Percentiles rank a stretch among this genome's conserved stretches.
These are phyloP conservation scores for Caryopteris hybrid DNA, from an alignment of 305 asterid genomes.

Conservation along the genomic window DNA sequence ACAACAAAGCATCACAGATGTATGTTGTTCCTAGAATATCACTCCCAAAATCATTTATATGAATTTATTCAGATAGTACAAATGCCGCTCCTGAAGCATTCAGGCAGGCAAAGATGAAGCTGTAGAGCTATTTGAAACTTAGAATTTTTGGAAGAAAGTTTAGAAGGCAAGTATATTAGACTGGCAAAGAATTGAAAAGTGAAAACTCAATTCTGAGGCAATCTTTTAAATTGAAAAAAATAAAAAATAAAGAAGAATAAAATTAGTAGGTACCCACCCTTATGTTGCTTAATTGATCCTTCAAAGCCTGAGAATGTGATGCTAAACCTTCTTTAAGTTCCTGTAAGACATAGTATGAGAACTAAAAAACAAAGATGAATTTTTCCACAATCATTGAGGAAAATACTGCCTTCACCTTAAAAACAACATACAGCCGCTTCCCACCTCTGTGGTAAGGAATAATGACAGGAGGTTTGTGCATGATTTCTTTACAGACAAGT, in stretches of 20 bases:
- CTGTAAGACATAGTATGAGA: slow-evolving; percentile 42
- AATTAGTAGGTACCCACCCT: slow-evolving; percentile 42
- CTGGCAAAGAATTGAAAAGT: not conserved
- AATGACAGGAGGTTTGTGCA: slow-evolving; percentile 67
- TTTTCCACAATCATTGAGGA: slow-evolving; percentile 14
- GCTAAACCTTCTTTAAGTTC: slow-evolving; percentile 82
- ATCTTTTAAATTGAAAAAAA: not conserved
- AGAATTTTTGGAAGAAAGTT: not conserved
- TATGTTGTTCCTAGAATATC: not conserved
- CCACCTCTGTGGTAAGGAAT: slow-evolving; percentile 98
- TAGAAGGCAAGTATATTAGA: not conserved
- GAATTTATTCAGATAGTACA: not conserved
- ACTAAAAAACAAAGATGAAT: slow-evolving; percentile 7
- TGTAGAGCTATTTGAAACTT: not conserved
- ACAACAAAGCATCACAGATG: not conserved
- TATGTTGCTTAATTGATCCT: slow-evolving; percentile 49
- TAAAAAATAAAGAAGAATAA: slow-evolving; percentile 6
- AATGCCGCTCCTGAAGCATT: not conserved
- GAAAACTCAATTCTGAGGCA: not conserved
- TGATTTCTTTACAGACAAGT: slow-evolving; percentile 74
- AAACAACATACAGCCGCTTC: slow-evolving; percentile 79
- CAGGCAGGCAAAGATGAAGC: not conserved
- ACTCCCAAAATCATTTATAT: not conserved
- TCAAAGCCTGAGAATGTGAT: slow-evolving; percentile 57
- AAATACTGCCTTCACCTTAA: slow-evolving; percentile 47